These are phyloP conservation scores for Carex kokanica DNA, from an alignment of 176 grass and related monocot species.

Conservation along the genomic window DNA sequence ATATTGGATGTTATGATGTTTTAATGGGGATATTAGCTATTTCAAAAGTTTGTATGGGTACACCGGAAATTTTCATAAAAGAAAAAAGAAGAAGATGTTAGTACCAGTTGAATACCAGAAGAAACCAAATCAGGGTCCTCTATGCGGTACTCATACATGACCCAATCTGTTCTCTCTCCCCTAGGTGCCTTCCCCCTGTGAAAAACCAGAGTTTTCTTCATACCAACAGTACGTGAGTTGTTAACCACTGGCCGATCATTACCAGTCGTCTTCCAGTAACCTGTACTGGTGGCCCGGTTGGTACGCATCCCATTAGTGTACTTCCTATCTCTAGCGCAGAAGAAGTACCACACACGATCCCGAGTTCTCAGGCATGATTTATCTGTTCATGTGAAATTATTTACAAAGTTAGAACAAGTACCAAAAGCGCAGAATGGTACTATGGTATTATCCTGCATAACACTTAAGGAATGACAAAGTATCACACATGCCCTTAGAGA, in stretches of 20 bases:
- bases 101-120: constrained; percentile 52
- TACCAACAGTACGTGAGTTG: constrained; percentile 59
- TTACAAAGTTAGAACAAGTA: not conserved
- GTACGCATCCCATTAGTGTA: constrained; percentile 66
- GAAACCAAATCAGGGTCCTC: constrained; percentile 45
- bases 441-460: not conserved
- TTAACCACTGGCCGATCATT: constrained; percentile 63
- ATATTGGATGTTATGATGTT: no score
- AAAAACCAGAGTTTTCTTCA: constrained; percentile 86
- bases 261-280: constrained; percentile 93
- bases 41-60: no score
- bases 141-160: constrained; percentile 92
- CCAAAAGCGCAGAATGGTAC: not conserved
- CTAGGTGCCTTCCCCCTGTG: constrained; percentile 69
- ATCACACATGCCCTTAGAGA: not conserved
- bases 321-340: constrained; percentile 71
- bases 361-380: constrained; percentile 56
- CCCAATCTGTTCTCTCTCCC: constrained; percentile 81
- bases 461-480: not conserved
- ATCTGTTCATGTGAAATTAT: constrained; percentile 38
- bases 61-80: no score
- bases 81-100: not conserved
- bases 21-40: no score
- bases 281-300: constrained; percentile 68
- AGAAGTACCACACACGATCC: constrained; percentile 88